Percentiles rank a stretch among this genome's conserved stretches.
These are phyloP conservation scores for Aspergillus ibericus DNA, from an alignment of 2,329 filamentous ascomycete genomes.

Conservation along the genomic window DNA sequence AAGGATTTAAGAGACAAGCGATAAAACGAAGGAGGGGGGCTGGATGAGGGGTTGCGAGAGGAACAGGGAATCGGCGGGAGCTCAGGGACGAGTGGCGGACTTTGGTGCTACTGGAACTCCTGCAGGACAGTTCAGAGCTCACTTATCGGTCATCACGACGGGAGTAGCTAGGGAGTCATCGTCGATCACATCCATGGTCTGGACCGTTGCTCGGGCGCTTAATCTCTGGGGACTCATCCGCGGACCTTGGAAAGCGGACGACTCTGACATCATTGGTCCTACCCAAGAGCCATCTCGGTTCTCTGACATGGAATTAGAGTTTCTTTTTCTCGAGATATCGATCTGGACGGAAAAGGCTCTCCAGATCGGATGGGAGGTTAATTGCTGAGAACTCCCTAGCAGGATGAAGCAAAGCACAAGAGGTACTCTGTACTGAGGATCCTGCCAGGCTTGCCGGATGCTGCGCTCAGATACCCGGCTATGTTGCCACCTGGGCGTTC, in stretches of 20 bases:
- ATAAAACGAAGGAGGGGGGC: not conserved
- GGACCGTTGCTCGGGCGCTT: slow-evolving; percentile 17
- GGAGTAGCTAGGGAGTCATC: not conserved
- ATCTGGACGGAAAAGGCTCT: no score
- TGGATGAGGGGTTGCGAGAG: not conserved
- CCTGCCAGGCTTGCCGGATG: not conserved
- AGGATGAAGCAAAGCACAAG: no score
- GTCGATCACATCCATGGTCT: slow-evolving; percentile 7
- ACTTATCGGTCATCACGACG: slow-evolving; percentile 6
- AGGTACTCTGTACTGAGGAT: no score
- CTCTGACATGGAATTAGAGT: not conserved
- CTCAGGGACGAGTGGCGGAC: not conserved
- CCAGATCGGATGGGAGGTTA: no score
- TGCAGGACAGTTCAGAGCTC: slow-evolving; percentile 12
- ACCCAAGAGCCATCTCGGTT: not conserved
- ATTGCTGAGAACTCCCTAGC: no score
- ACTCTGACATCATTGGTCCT: slow-evolving; percentile 5
- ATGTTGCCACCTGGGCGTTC: not conserved
- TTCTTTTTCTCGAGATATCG: not conserved
- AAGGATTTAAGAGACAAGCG: not conserved
- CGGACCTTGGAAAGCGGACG: slow-evolving; percentile 11
- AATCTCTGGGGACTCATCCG: slow-evolving; percentile 5
- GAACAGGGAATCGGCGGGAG: slow-evolving; percentile 5
- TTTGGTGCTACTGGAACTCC: not conserved
- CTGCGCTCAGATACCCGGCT: not conserved